Evolutionary conservation across 1,139 yeast genomes (phyloP).

Genomic region (Candida labiduridarum): DNA sequence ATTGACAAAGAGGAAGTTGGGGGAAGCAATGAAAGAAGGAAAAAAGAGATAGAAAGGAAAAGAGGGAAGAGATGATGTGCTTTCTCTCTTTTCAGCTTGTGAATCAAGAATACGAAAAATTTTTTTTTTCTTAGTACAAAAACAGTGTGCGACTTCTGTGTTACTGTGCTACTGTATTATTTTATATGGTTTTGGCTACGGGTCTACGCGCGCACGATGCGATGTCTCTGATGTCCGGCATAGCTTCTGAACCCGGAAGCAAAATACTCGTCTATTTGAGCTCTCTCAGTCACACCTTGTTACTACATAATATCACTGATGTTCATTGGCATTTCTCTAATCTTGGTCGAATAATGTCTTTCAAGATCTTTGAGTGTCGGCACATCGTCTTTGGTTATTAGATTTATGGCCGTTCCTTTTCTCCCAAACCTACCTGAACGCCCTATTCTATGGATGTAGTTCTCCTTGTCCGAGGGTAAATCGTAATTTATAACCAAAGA

Average conservation of each 20-base stretch:
- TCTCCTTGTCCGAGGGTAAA: slow-evolving; percentile 81
- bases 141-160: too few species aligned
- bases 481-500: slow-evolving; percentile 92
- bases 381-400: slow-evolving; percentile 72
- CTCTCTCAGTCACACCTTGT: too few species aligned
- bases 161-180: too few species aligned
- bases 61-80: neutral
- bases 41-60: neutral
- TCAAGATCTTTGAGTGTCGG: slow-evolving; percentile 69
- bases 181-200: too few species aligned
- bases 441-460: slow-evolving; percentile 92
- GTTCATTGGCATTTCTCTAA: slow-evolving; percentile 87
- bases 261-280: neutral
- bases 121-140: slow-evolving; percentile 7
- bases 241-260: too few species aligned
- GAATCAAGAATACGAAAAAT: slow-evolving; percentile 1
- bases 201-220: too few species aligned
- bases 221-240: too few species aligned
- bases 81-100: neutral
- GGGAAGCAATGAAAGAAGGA: neutral
- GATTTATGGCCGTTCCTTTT: slow-evolving; percentile 92
- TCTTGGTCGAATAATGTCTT: slow-evolving; percentile 72
- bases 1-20: neutral
- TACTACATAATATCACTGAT: slow-evolving; percentile 48
- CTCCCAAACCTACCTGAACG: slow-evolving; percentile 95